phyloP scores from a whole-genome alignment of 768 basidiomycete genomes.

The Rhodotorula sphaerocarpa region DNA sequence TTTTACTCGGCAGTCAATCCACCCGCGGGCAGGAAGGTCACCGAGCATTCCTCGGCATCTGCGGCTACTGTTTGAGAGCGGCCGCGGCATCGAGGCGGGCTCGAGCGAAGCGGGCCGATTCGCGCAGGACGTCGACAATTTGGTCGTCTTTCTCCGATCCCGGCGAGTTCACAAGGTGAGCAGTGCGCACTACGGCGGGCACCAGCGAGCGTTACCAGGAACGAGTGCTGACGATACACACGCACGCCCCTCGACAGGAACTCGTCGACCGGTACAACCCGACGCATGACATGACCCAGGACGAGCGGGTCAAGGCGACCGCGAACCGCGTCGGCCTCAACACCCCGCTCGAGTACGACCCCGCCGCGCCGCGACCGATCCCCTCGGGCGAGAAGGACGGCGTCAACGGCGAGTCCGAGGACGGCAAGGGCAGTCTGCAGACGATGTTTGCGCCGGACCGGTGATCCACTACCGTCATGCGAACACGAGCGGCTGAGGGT shows the following conservation, averaged over 20 bases:
- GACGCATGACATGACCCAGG: constrained; percentile 25
- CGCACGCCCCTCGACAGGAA: constrained; percentile 2
- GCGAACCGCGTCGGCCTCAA: constrained; percentile 29
- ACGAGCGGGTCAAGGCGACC: constrained; percentile 27
- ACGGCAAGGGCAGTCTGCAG: constrained; percentile 27
- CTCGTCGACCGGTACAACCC: constrained; percentile 35
- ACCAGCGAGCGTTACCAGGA: too few species aligned
- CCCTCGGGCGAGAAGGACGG: constrained; percentile 16
- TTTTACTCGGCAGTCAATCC: constrained; percentile 22
- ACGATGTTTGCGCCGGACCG: constrained; percentile 29
- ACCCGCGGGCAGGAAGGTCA: constrained; percentile 17
- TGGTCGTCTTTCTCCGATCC: constrained; percentile 29
- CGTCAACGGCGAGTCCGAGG: constrained; percentile 1
- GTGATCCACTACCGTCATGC: too few species aligned
- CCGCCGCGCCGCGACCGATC: not conserved
- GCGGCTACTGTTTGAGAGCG: constrained; percentile 22
- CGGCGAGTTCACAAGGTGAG: constrained; percentile 33
- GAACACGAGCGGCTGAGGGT: too few species aligned
- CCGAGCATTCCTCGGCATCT: constrained; percentile 24
- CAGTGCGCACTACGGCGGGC: too few species aligned
- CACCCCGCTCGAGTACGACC: constrained; percentile 19
- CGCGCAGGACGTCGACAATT: constrained; percentile 19
- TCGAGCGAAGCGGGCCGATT: not conserved
- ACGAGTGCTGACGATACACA: not conserved
- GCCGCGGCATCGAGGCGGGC: constrained; percentile 3